Evolutionary conservation across 2,329 filamentous ascomycete species (phyloP), one percentile per base, ranked within the genome.

Genomic region (Ceratocystis diversiconidia): DNA sequence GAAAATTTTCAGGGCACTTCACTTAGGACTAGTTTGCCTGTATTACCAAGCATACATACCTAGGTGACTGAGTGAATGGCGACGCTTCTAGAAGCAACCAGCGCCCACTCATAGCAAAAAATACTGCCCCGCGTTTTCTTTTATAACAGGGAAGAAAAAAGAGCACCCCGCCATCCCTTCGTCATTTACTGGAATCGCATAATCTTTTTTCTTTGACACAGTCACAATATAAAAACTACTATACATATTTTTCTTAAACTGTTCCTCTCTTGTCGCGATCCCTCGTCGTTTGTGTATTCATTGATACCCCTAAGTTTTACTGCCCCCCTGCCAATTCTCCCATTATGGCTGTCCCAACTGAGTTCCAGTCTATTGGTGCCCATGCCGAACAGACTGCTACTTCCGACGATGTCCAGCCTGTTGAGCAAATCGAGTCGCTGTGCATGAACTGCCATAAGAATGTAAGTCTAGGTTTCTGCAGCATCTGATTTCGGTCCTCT

Each of bases 371-470:
- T 65, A 84, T 87, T 71, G 84, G 85, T 66, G 77, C 80, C 70
- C 85, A 85, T 75, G 84, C 79, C 67, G 79, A 81, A 69, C 77
- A 79, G 68, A 74, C 85, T 61, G 69, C 68, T 50, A 73, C 72
- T 22, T 72, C 73, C 19, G 80, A 83, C 46, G 81, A 85, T 28
- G 76, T 75, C 66, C 80, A 76, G 69, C 76, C 83, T 3, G 84
- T 87, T 52, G 83, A 87, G 69, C 82, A 87, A 75, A 85, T 87
- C 68, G 88, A 92, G 75, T 90, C 87, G 69, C 80, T 92, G 25
- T 92, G 89, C 79, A 92, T 92, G 89, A 91, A 90, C 78, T 92
- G 89, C 76, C 83, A 86, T 70, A 80, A 90, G 70, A 88, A 90
- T 80, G 87, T 88, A 78, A 72, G 79, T 74, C 57, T 48, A 6